Evolutionary conservation across 495 filamentous ascomycete species (phyloP).

Genomic region (Hyaloscypha finlandica): DNA sequence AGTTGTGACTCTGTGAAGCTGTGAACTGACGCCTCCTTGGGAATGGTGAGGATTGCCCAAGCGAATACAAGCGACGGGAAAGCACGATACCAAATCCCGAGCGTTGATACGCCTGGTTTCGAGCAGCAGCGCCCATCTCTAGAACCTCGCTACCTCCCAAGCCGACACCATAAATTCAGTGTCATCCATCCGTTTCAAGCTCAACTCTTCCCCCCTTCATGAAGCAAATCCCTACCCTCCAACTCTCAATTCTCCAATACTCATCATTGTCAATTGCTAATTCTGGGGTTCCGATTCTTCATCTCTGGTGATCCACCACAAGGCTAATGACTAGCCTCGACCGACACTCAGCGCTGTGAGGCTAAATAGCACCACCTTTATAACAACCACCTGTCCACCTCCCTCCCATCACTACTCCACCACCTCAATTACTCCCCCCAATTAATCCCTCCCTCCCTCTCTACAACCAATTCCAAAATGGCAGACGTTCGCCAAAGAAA

Average conservation of each 20-base stretch:
- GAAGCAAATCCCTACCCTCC: neutral
- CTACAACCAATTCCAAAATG: neutral
- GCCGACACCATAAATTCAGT: neutral
- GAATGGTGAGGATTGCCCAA: neutral
- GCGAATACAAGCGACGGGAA: neutral
- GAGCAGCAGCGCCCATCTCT: no score
- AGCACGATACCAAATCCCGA: neutral
- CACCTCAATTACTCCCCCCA: neutral
- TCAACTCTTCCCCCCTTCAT: neutral
- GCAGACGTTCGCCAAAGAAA: conserved; percentile 25
- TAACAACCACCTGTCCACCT: neutral
- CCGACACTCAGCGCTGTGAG: neutral
- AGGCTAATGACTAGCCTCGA: conserved; percentile 23
- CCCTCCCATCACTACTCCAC: neutral
- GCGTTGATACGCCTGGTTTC: neutral
- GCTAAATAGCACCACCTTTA: conserved; percentile 18
- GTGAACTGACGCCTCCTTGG: neutral
- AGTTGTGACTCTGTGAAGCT: neutral
- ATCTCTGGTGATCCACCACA: neutral
- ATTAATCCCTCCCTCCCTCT: neutral
- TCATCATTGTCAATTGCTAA: neutral
- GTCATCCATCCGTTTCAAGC: neutral
- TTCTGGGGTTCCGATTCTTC: neutral
- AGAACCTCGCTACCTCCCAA: no score
- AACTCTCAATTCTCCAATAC: neutral